These are phyloP conservation scores for Phytophthora macrochlamydospora DNA, from an alignment of 352 stramenopile genomes.

Conservation along the genomic window DNA sequence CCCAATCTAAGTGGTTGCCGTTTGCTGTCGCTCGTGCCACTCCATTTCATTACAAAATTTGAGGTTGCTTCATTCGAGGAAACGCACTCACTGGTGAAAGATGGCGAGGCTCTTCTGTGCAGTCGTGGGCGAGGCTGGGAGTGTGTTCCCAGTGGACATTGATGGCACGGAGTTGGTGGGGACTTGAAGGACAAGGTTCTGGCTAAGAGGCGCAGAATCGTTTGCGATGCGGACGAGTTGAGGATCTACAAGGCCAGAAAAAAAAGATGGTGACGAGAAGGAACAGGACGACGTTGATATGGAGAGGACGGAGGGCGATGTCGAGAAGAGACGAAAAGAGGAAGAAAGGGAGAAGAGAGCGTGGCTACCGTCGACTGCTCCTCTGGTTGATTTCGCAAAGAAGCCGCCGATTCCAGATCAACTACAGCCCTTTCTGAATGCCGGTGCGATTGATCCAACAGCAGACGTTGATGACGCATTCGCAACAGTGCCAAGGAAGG, in stretches of 20 bases:
- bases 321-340: too few relatives aligned
- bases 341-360: too few relatives aligned
- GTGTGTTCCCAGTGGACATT: not conserved
- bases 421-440: too few relatives aligned
- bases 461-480: not conserved
- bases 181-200: not conserved
- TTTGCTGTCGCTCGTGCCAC: too few relatives aligned
- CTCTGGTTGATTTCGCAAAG: not conserved
- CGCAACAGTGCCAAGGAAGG: not conserved
- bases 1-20: too few relatives aligned
- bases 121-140: not conserved
- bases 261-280: not conserved
- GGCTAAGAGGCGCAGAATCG: too few relatives aligned
- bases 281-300: too few relatives aligned
- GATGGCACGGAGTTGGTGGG: not conserved
- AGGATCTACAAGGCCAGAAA: not conserved
- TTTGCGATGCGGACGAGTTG: not conserved
- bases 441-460: not conserved
- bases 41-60: too few relatives aligned
- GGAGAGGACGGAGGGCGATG: too few relatives aligned
- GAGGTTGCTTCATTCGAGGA: too few relatives aligned
- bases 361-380: not conserved
- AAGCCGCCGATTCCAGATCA: not conserved
- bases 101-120: too few relatives aligned
- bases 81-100: too few relatives aligned